Evolutionary conservation across 768 basidiomycete species (phyloP), one percentile per base, ranked within the genome.

Genomic region (Lactarius quietus): DNA sequence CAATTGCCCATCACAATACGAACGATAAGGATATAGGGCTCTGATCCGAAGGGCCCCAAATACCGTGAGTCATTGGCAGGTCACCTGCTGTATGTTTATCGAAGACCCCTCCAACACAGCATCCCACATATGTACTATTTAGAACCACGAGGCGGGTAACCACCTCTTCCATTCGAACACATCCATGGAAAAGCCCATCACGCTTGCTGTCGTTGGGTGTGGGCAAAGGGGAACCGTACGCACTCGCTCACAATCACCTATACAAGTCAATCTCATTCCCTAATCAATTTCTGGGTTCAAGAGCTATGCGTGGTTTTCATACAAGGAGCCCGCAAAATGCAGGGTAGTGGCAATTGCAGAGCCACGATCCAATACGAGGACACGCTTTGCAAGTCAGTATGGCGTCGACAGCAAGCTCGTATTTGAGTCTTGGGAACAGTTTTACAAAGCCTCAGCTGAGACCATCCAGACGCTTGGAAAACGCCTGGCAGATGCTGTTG

Each of bases 301-400:
- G 88, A 75, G 73, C 26, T 95, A 94, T 69, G 81, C 87, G 0
- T 67, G 65, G 35, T 93, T 90, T 70, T 85, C 90, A 0, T 75
- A 86, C 38, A 62, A 76, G 20, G 76, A 79, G 56, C 92, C 93
- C 3, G 76, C 83, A 4, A 75, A 75, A 33, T 91, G 89, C 81
- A 89, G 85, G 73, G 81, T 95, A 48, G 88, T 94, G 20, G 87
- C 93, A 26, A 89, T 95, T 63, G 92, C 91, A 18, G 93, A 95
- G 67, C 93, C 93, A 3, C 84, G 91, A 23, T 80, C 82, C 5
- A 82, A 85, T 63, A 87, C 92, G 2, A 85, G 83, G 58, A 73
- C 78, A 41, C 74, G 78, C 64, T 87, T 92, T 69, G 84, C 86
- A 7, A 73, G 80, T 20, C 72, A 76, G 0, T 83, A 92, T 70